phyloP scores from a whole-genome alignment of 768 basidiomycete genomes.

The Mrakia blollopis region DNA sequence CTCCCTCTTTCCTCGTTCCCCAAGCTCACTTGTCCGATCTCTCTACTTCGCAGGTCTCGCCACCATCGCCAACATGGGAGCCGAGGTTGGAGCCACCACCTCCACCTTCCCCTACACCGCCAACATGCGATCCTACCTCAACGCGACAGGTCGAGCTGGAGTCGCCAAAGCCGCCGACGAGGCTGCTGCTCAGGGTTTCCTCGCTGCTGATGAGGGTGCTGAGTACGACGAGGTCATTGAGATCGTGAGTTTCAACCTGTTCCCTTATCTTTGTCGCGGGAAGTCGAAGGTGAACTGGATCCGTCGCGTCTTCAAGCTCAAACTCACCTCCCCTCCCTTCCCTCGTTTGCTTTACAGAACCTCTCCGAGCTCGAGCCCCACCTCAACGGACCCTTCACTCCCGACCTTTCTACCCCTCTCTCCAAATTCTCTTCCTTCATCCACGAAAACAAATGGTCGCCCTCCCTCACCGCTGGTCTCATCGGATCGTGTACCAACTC shows the following conservation, averaged over 20 bases:
- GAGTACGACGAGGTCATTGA: slow-evolving; percentile 94
- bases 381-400: slow-evolving; percentile 96
- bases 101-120: slow-evolving; percentile 92
- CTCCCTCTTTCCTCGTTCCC: not conserved
- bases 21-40: not conserved
- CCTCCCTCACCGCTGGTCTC: slow-evolving; percentile 79
- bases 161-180: slow-evolving; percentile 82
- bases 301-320: too few relatives aligned
- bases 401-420: slow-evolving; percentile 88
- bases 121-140: slow-evolving; percentile 82
- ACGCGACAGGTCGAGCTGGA: slow-evolving; percentile 78
- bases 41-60: slow-evolving; percentile 62
- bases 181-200: slow-evolving; percentile 71
- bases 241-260: slow-evolving; percentile 58
- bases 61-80: slow-evolving; percentile 98
- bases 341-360: slow-evolving; percentile 52
- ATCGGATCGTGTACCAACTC: slow-evolving; percentile 99
- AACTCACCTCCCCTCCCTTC: not conserved
- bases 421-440: slow-evolving; percentile 80
- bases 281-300: not conserved
- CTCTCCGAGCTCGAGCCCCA: slow-evolving; percentile 82
- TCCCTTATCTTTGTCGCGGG: not conserved
- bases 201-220: slow-evolving; percentile 75
- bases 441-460: slow-evolving; percentile 75
- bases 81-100: slow-evolving; percentile 99